These are phyloP conservation scores for Lipomyces orientalis DNA, from an alignment of 805 yeast genomes.

Conservation along the genomic window DNA sequence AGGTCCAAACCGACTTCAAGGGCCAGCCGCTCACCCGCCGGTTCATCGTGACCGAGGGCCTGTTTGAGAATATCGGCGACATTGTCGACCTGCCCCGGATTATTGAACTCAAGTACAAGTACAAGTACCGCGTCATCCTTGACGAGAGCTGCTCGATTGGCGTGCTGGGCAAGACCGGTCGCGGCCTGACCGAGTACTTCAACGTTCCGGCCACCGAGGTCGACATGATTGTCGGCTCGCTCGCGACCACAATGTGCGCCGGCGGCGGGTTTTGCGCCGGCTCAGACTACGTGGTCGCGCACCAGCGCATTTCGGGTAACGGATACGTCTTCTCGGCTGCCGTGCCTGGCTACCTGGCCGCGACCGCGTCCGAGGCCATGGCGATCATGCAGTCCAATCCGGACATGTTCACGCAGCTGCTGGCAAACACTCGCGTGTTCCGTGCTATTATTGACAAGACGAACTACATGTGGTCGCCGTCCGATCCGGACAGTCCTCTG, in stretches of 20 bases:
- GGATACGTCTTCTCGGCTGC: conserved; percentile 96
- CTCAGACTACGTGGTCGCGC: conserved; percentile 77
- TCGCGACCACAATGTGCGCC: conserved; percentile 80
- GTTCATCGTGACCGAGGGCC: conserved; percentile 88
- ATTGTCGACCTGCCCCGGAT: conserved; percentile 60
- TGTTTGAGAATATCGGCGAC: conserved; percentile 83
- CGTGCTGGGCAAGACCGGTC: conserved; percentile 80
- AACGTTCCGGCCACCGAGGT: conserved; percentile 70
- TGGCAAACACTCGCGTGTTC: conserved; percentile 50
- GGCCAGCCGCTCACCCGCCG: conserved; percentile 85
- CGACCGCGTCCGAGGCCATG: conserved; percentile 62
- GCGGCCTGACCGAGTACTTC: conserved; percentile 80
- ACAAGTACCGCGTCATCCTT: conserved; percentile 81
- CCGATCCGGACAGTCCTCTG: conserved; percentile 61
- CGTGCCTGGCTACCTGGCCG: conserved; percentile 88
- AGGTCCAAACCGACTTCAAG: conserved; percentile 45
- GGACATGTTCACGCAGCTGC: conserved; percentile 44
- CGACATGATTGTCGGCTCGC: conserved; percentile 84
- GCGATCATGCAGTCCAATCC: conserved; percentile 52
- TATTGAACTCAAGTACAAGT: conserved; percentile 75
- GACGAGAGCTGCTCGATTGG: conserved; percentile 92
- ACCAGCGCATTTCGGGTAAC: conserved; percentile 86
- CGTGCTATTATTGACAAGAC: conserved; percentile 48
- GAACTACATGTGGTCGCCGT: conserved; percentile 29
- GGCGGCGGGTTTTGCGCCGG: conserved; percentile 97